A percentile compares a stretch with the other conserved stretches of the same genome.
These are phyloP conservation scores for Rhodotorula mucilaginosa DNA, from an alignment of 1,284 basidiomycete genomes.

Conservation along the genomic window DNA sequence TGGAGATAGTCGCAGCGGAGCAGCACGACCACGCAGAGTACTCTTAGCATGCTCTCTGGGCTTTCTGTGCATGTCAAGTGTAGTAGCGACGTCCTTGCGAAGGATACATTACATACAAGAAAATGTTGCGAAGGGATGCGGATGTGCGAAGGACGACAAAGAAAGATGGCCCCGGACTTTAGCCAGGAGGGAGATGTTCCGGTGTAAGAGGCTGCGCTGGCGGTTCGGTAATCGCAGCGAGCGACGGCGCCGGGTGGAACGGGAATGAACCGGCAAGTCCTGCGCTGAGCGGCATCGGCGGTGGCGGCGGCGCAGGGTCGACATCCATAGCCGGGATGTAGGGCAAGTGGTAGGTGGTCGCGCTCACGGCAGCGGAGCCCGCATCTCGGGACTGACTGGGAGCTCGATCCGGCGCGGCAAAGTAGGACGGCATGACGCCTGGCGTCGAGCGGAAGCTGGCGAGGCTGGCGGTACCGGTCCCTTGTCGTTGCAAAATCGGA, in stretches of 20 bases:
- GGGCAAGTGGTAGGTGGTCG: conserved; percentile 15
- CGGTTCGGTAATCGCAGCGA: not conserved
- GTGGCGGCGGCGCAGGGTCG: conserved; percentile 3
- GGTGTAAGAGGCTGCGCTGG: not conserved
- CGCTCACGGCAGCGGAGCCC: not conserved
- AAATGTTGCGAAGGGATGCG: too few relatives aligned
- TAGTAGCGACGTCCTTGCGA: too few relatives aligned
- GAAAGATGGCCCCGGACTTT: not conserved
- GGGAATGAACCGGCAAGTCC: not conserved
- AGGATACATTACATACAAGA: too few relatives aligned
- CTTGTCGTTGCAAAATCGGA: not conserved
- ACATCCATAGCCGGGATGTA: conserved; percentile 26
- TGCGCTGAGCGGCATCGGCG: not conserved
- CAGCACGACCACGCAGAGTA: too few relatives aligned
- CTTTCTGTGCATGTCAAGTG: too few relatives aligned
- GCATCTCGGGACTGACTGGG: not conserved
- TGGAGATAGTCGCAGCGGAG: too few relatives aligned
- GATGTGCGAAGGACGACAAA: too few relatives aligned
- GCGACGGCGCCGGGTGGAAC: not conserved
- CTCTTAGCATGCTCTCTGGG: too few relatives aligned
- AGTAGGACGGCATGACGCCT: conserved; percentile 24
- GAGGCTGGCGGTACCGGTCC: conserved; percentile 13
- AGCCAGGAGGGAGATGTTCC: not conserved
- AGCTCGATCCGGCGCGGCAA: not conserved
- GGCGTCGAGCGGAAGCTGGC: conserved; percentile 32